phyloP scores from a whole-genome alignment of 164 flowering plant species.

The Protea cynaroides region DNA sequence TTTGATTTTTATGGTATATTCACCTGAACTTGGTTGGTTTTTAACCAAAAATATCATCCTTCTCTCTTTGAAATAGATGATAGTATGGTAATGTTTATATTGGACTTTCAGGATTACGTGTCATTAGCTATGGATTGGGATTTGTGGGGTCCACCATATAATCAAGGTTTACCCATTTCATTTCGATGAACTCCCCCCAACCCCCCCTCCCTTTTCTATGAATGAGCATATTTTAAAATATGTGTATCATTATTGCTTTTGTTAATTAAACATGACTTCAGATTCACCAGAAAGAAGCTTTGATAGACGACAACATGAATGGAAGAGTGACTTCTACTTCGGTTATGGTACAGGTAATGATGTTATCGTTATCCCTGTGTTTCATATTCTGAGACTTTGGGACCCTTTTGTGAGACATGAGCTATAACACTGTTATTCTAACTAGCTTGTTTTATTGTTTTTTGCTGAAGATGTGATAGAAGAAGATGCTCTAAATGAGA shows the following conservation, averaged over 20 bases:
- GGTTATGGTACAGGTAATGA: constrained; percentile 27
- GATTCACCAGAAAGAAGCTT: constrained; percentile 17
- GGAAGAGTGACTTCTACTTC: constrained; percentile 18
- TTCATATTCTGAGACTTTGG: not conserved
- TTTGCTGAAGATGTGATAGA: constrained; percentile 33
- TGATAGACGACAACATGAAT: constrained; percentile 7
- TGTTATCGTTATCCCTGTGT: not conserved
- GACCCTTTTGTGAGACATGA: not conserved
- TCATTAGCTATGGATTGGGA: not conserved
- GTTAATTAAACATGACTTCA: not conserved
- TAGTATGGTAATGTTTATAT: not conserved
- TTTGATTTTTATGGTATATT: too few relatives aligned
- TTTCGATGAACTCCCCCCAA: too few relatives aligned
- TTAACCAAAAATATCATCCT: not conserved
- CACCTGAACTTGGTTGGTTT: not conserved
- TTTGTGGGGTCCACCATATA: not conserved
- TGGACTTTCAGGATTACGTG: not conserved
- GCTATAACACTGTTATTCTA: not conserved
- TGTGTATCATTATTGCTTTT: not conserved
- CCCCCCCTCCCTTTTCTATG: not conserved
- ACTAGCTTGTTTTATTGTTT: not conserved
- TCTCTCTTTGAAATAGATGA: not conserved
- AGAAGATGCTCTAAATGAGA: constrained; percentile 41
- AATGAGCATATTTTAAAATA: not conserved
- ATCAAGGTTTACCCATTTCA: not conserved